phyloP scores from a whole-genome alignment of 2,329 filamentous ascomycete species.

The Neobulgaria alba region DNA sequence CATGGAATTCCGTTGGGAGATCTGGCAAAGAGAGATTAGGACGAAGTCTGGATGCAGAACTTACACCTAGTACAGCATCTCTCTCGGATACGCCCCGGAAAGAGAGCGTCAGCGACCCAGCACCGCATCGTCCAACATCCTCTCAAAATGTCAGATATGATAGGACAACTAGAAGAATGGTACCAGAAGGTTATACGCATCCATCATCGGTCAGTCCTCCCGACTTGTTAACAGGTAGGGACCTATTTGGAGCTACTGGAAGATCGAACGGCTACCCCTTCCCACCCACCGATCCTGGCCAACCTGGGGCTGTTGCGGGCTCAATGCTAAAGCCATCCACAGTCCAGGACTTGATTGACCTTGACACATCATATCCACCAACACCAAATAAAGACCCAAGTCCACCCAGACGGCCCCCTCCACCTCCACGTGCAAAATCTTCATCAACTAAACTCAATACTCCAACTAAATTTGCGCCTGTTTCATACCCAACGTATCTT shows the following conservation, averaged over 20 bases:
- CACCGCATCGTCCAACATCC: constrained; percentile 4
- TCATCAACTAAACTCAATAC: constrained; percentile 1
- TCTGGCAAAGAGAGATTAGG: constrained; percentile 20
- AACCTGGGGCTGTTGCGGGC: constrained; percentile 22
- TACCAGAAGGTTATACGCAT: constrained; percentile 16
- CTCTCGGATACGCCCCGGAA: constrained; percentile 19
- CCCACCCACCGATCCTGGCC: constrained; percentile 23
- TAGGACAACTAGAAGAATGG: constrained; percentile 26
- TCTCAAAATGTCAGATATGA: constrained; percentile 25
- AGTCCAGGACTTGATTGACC: constrained; percentile 21
- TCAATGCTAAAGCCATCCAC: constrained; percentile 19
- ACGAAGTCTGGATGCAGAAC: constrained; percentile 22
- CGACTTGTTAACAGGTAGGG: constrained; percentile 21
- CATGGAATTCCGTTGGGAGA: constrained; percentile 37
- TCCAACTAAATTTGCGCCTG: constrained; percentile 31
- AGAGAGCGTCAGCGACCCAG: constrained; percentile 15
- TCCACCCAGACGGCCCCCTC: constrained; percentile 26
- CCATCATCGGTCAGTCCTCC: constrained; percentile 15
- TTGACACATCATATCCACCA: constrained; percentile 15
- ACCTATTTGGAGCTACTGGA: constrained; percentile 14
- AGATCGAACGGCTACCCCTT: constrained; percentile 27
- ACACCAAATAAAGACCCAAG: constrained; percentile 16
- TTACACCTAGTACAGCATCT: constrained; percentile 18
- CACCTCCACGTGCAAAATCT: constrained; percentile 17
- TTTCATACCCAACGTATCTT: constrained; percentile 30